Base-by-base conservation (phyloP, 2,329 filamentous ascomycete species). In the Ramularia collo-cygni region DNA sequence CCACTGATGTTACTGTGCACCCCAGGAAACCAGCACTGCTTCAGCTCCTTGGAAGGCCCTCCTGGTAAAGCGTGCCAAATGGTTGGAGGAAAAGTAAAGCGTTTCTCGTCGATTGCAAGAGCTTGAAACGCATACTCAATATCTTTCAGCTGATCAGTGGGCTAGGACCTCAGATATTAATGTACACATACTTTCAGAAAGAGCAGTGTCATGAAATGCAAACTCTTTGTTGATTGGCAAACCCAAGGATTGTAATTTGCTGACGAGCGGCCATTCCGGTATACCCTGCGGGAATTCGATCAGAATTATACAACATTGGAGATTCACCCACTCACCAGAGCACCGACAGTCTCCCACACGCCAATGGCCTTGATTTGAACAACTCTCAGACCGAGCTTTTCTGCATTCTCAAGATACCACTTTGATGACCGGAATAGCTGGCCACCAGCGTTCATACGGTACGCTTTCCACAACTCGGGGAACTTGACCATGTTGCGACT, bases 1-100 rank as follows among this genome's bases (percentile, higher is more conserved):
- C 65, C 65, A 12, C 65, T 65, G 9, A 66, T 44, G 38, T 66
- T 64, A 27, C 48, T 51, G 41, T 68, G 65, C 2, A 59, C 59
- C 4, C 65, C 65, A 1, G 63, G 64, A 45, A 68, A 68, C 65
- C 65, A 68, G 13, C 64, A 61, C 46, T 67, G 65, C 12, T 62
- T 55, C 13, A 67, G 49, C n/a, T 56, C 54, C 8, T 63, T 66
- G 13, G 48, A 31, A 8, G 37, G 35, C 27, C 29, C 57, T 42
- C 60, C 63, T 9, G 61, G 59, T 1, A 52, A 52, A 14, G 56
- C 50, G 42, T 64, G 59, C 63, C 63, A 66, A 2, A 65, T 33
- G 0, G 57, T 58, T 13, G 32, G 63, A 48, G 41, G 46, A 28
- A 60, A 65, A 0, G 60, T 54, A 1, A 49, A 49, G 1, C 62